Percentiles rank a stretch among this genome's conserved stretches.
Conservation (phyloP, 2,329 filamentous ascomycete species). For the Gnomoniopsis smithogilvyi region DNA sequence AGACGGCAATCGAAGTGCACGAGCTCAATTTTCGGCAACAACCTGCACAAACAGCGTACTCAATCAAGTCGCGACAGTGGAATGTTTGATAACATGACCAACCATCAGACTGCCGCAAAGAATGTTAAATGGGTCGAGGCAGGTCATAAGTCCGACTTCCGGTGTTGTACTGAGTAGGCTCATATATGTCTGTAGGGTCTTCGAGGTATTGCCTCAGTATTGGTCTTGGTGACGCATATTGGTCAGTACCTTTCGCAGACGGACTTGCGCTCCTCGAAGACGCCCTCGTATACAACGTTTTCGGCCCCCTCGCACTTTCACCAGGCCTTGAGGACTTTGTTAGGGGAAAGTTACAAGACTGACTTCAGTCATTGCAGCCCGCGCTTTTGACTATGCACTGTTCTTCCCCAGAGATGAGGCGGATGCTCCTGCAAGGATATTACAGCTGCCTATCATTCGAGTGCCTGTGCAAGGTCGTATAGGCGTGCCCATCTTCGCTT, state of each 20-base stretch:
- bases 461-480: constrained; percentile 52
- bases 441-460: constrained; percentile 51
- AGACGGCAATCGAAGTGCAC: no score
- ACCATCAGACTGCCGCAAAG: constrained; percentile 13
- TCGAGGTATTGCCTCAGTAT: constrained; percentile 49
- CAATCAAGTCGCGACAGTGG: neutral
- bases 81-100: neutral
- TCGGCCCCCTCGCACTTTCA: no score
- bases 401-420: constrained; percentile 44
- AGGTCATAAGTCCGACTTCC: neutral
- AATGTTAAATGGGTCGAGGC: constrained; percentile 36
- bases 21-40: no score
- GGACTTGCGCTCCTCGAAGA: no score
- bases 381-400: constrained; percentile 48
- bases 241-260: constrained; percentile 9
- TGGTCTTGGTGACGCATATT: constrained; percentile 50
- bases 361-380: constrained; percentile 22
- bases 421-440: constrained; percentile 38
- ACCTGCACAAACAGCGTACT: no score
- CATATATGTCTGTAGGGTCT: constrained; percentile 23
- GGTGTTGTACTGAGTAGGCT: neutral
- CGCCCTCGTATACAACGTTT: neutral
- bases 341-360: neutral
- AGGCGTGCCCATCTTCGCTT: constrained; percentile 54
- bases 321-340: neutral